These are phyloP conservation scores for Aspergillus kassunensis DNA, from an alignment of 495 filamentous ascomycete genomes.

Conservation along the genomic window DNA sequence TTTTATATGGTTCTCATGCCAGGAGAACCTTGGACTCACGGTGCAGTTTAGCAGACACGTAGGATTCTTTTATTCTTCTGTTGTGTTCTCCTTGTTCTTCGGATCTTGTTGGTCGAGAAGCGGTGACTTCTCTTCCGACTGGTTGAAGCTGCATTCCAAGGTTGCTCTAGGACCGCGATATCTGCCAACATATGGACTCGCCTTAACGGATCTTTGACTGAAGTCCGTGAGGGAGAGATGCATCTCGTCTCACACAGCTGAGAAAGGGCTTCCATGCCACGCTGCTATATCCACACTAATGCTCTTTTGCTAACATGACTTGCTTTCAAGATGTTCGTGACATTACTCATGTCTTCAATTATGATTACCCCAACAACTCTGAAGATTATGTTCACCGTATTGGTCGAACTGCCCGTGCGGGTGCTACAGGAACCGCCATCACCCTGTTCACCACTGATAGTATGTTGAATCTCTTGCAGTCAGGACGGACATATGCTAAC, in stretches of 20 bases:
- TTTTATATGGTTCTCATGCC: slow-evolving; percentile 64
- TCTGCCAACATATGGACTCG: slow-evolving; percentile 52
- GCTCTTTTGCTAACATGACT: slow-evolving; percentile 71
- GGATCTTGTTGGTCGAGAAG: slow-evolving; percentile 68
- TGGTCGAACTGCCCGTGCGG: slow-evolving; percentile 88
- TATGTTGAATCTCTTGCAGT: slow-evolving; percentile 47
- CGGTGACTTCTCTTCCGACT: slow-evolving; percentile 68
- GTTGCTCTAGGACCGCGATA: slow-evolving; percentile 70
- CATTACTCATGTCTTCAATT: slow-evolving; percentile 99
- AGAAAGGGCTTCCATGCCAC: slow-evolving; percentile 52
- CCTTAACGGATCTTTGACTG: slow-evolving; percentile 51
- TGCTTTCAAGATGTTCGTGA: slow-evolving; percentile 92
- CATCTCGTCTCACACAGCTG: slow-evolving; percentile 63
- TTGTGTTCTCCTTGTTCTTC: slow-evolving; percentile 68
- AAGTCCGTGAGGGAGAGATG: slow-evolving; percentile 66
- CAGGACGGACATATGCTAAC: slow-evolving; percentile 25
- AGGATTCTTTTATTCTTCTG: slow-evolving; percentile 33
- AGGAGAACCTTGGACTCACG: slow-evolving; percentile 81
- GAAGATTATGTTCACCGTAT: slow-evolving; percentile 99
- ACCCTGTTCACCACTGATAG: slow-evolving; percentile 98
- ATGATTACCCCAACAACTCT: slow-evolving; percentile 99
- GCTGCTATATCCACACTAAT: slow-evolving; percentile 46
- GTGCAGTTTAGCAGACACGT: slow-evolving; percentile 67
- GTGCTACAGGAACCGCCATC: slow-evolving; percentile 82
- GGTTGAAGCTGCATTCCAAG: slow-evolving; percentile 65